Conservation (phyloP, 1,284 basidiomycete genomes). For the Irpex sp. region DNA sequence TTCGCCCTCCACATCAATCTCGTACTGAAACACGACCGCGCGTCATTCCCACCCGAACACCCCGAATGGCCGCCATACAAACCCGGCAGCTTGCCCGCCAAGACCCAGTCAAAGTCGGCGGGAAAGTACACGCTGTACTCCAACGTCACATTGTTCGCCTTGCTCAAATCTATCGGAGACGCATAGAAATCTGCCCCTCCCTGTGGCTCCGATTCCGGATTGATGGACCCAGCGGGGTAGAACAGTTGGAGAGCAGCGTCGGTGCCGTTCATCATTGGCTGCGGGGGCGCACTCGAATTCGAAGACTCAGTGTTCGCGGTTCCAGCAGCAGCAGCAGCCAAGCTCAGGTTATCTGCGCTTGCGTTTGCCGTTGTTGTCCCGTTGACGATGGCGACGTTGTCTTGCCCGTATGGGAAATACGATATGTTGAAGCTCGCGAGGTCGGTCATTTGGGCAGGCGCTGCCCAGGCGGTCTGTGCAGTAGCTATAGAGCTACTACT, state of each 20-base stretch:
- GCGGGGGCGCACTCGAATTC: neutral
- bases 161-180: conserved; percentile 43
- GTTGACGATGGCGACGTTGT: conserved; percentile 57
- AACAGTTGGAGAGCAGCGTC: conserved; percentile 46
- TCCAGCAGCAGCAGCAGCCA: conserved; percentile 1
- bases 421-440: conserved; percentile 59
- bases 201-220: conserved; percentile 51
- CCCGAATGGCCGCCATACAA: conserved; percentile 64
- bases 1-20: conserved; percentile 69
- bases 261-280: conserved; percentile 18
- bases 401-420: conserved; percentile 47
- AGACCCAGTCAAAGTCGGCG: conserved; percentile 59
- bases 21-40: conserved; percentile 66
- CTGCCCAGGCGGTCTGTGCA: conserved; percentile 39
- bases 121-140: conserved; percentile 68
- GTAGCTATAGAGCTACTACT: neutral
- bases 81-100: conserved; percentile 70
- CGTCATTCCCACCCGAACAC: conserved; percentile 67
- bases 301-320: neutral
- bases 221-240: conserved; percentile 63
- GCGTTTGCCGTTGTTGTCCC: conserved; percentile 26
- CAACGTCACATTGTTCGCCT: conserved; percentile 51
- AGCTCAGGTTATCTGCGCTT: neutral
- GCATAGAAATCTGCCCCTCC: conserved; percentile 75
- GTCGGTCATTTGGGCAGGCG: conserved; percentile 51